phyloP scores from a whole-genome alignment of 352 stramenopile genomes.

The Globisporangium canariense region DNA sequence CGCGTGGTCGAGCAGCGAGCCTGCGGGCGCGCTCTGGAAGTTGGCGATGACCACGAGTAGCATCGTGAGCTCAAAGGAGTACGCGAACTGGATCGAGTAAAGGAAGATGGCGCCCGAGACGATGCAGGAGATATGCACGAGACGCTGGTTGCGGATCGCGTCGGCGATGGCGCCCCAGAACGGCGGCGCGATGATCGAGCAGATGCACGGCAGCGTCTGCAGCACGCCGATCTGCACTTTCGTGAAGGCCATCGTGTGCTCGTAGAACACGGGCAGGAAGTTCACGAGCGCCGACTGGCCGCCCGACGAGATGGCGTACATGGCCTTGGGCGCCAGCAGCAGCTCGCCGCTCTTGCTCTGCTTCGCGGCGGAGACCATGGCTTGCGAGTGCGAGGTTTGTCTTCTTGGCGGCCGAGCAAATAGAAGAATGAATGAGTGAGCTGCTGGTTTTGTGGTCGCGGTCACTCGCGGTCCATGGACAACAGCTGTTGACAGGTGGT shows the following conservation, averaged over 20 bases:
- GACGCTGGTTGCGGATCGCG: slow-evolving; percentile 54
- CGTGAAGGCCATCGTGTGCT: slow-evolving; percentile 57
- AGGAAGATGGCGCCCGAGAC: slow-evolving; percentile 54
- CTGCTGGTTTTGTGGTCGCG: neutral
- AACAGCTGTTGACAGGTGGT: neutral
- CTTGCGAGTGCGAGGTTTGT: slow-evolving; percentile 3
- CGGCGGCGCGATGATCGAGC: slow-evolving; percentile 61
- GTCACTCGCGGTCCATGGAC: neutral
- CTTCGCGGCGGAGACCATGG: slow-evolving; percentile 24
- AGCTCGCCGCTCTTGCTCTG: slow-evolving; percentile 14
- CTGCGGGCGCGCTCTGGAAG: slow-evolving; percentile 56
- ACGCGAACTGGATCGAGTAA: slow-evolving; percentile 52
- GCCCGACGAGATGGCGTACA: slow-evolving; percentile 68
- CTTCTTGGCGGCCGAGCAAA: neutral
- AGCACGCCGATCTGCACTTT: slow-evolving; percentile 79
- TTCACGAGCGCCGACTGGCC: slow-evolving; percentile 69
- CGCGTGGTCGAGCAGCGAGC: slow-evolving; percentile 69
- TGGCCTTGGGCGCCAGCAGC: slow-evolving; percentile 71
- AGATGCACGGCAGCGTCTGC: slow-evolving; percentile 65
- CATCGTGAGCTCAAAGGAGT: slow-evolving; percentile 48
- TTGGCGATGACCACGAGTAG: slow-evolving; percentile 55
- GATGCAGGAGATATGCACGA: slow-evolving; percentile 62
- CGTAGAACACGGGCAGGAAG: slow-evolving; percentile 74
- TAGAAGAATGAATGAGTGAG: slow-evolving; percentile 10
- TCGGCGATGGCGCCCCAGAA: slow-evolving; percentile 75